Base-by-base conservation (phyloP, 371 early-diverging fungal species). In the Sanchytrium tribonematis region DNA sequence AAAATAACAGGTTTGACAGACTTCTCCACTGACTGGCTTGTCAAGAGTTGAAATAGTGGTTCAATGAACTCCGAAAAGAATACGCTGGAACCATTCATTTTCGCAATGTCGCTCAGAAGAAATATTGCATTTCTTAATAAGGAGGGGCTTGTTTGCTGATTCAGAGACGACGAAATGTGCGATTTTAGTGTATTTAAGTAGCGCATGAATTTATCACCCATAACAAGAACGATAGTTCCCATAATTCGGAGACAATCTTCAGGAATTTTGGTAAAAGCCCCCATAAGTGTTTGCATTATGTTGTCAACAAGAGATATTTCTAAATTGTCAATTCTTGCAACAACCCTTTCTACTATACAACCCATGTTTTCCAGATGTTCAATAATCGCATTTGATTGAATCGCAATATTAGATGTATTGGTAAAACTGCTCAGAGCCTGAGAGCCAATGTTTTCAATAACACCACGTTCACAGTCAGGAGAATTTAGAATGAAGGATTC, bases 1-100 rank as follows among this genome's bases (percentile, higher is more conserved):
- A 98, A 83, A 70, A 93, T 91, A 27, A 86, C 81, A 0, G 96
- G 91, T 80, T 94, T 93, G 27, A 96, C 88, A 66, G 80, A 22
- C 22, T 48, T 48, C 5, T 48, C 48, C 22, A 48, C 48, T 22
- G 5, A 5, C 22, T 5, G 5, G 48, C 22, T 48, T 48, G 5
- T 5, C 22, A 48, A 22, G 12, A 48, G 48, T 48, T 48, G 48
- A 48, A 48, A 48, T 48, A 48, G 22, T 22, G 48, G 48, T 22
- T 48, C 48, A 48, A 48, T 48, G 22, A 12, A 48, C 48, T 22
- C 48, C 22, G 22, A 48, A 12, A 48, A 12, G 22, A 48, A 48
- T 22, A 12, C 12, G 22, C 48, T 48, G n/a, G n/a, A n/a, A n/a
- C n/a, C n/a, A 22, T 48, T 48, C 48, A 48, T 48, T 48, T 48